Conservation (phyloP, 257 asterid genomes). For the Osmanthus fragrans region DNA sequence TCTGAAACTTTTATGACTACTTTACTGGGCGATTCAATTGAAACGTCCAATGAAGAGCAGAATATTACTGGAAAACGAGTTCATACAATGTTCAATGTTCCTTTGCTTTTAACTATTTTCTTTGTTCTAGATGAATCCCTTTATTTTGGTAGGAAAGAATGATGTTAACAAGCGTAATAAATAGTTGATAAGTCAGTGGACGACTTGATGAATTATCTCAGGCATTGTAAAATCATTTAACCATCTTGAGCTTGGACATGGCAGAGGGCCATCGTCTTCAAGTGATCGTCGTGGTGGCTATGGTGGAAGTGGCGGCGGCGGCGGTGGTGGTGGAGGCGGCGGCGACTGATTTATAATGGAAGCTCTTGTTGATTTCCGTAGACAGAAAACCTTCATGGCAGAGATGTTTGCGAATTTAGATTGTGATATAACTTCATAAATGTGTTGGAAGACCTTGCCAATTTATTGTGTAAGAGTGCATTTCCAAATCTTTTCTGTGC, state of each 20-base stretch:
- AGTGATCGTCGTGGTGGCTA: conserved; percentile 88
- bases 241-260: not conserved
- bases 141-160: not conserved
- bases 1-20: not conserved
- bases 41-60: not conserved
- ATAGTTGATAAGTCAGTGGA: not conserved
- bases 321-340: too few relatives aligned
- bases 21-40: not conserved
- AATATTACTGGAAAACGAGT: not conserved
- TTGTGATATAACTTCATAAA: conserved; percentile 90
- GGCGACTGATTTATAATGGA: conserved; percentile 83
- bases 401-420: conserved; percentile 94
- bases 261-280: conserved; percentile 67
- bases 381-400: conserved; percentile 90
- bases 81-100: not conserved
- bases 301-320: too few relatives aligned
- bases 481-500: too few relatives aligned
- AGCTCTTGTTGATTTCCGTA: conserved; percentile 92
- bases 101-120: not conserved
- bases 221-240: not conserved
- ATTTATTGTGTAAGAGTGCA: conserved; percentile 87
- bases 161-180: not conserved
- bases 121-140: not conserved
- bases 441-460: conserved; percentile 95
- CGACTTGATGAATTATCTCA: not conserved